Percentiles rank a stretch among this genome's conserved stretches.
phyloP scores from a whole-genome alignment of 2,329 filamentous ascomycete genomes.

The Emergomyces orientalis region DNA sequence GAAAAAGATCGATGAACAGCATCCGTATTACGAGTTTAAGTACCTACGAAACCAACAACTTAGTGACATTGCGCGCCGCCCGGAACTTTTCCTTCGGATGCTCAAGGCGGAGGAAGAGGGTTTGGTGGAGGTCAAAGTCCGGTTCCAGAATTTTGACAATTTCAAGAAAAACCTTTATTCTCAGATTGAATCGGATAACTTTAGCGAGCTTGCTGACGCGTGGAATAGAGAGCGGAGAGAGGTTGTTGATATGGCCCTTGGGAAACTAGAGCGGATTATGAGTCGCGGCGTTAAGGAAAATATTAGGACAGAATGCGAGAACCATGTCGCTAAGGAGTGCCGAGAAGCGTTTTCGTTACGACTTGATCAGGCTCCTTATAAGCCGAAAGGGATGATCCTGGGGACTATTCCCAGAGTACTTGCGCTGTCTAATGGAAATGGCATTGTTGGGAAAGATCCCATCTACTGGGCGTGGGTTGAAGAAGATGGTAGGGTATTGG shows the following conservation, averaged over 20 bases:
- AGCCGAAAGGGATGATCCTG: slow-evolving; percentile 82
- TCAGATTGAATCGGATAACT: slow-evolving; percentile 89
- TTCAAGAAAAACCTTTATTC: slow-evolving; percentile 69
- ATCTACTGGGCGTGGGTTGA: slow-evolving; percentile 89
- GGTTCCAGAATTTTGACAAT: slow-evolving; percentile 63
- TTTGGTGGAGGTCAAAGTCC: slow-evolving; percentile 73
- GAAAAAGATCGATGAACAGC: slow-evolving; percentile 84
- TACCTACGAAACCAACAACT: slow-evolving; percentile 88
- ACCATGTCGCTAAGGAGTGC: slow-evolving; percentile 77
- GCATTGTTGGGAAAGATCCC: slow-evolving; percentile 63
- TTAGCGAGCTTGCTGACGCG: slow-evolving; percentile 84
- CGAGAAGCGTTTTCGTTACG: slow-evolving; percentile 82
- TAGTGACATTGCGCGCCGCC: slow-evolving; percentile 66
- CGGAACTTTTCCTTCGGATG: slow-evolving; percentile 93
- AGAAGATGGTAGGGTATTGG: slow-evolving; percentile 79
- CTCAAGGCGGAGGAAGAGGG: slow-evolving; percentile 93
- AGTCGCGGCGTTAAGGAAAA: slow-evolving; percentile 91
- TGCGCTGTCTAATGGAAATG: slow-evolving; percentile 75
- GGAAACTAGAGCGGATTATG: slow-evolving; percentile 73
- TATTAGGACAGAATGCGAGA: slow-evolving; percentile 86
- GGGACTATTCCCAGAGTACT: slow-evolving; percentile 83
- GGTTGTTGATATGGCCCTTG: slow-evolving; percentile 69
- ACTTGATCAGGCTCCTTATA: slow-evolving; percentile 91
- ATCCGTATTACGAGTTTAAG: slow-evolving; percentile 96
- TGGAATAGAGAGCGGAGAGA: slow-evolving; percentile 88